Evolutionary conservation across 768 basidiomycete species (phyloP).

Genomic region (Mycena sanguinolenta): DNA sequence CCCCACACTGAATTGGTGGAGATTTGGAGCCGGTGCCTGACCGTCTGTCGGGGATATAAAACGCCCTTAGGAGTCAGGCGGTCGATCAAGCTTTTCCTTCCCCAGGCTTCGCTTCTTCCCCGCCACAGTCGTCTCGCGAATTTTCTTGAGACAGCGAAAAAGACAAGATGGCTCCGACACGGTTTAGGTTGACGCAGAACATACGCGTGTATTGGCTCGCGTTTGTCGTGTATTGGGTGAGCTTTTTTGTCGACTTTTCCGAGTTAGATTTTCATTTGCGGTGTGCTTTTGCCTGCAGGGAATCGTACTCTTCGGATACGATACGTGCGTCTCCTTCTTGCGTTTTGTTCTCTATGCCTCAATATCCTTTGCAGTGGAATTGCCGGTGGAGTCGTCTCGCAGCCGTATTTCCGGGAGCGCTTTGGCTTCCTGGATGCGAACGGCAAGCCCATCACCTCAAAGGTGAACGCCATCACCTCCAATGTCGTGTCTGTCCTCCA

Average conservation of each 20-base stretch:
- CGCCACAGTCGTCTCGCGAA: too few species aligned
- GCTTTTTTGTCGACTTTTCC: constrained; percentile 46
- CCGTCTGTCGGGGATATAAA: too few species aligned
- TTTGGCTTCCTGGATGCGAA: constrained; percentile 70
- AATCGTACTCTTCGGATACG: constrained; percentile 56
- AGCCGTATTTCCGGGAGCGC: constrained; percentile 68
- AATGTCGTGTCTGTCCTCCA: constrained; percentile 93
- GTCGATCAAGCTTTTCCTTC: too few species aligned
- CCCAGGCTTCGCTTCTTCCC: too few species aligned
- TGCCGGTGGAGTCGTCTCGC: constrained; percentile 80
- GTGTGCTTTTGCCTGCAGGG: background rate
- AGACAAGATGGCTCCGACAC: background rate
- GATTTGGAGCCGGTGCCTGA: too few species aligned
- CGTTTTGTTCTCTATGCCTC: background rate
- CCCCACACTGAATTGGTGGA: too few species aligned
- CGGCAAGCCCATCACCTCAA: constrained; percentile 54
- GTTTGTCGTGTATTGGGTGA: constrained; percentile 81
- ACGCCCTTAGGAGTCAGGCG: too few species aligned
- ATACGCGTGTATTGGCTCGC: constrained; percentile 61
- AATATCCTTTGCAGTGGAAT: constrained; percentile 40
- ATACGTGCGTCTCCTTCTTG: constrained; percentile 61
- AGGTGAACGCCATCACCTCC: constrained; percentile 47
- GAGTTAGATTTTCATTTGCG: background rate
- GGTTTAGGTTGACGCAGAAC: background rate
- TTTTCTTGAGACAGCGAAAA: background rate